Base-by-base conservation (phyloP, 2,329 filamentous ascomycete genomes). In the Fusarium sterilihyphosum region DNA sequence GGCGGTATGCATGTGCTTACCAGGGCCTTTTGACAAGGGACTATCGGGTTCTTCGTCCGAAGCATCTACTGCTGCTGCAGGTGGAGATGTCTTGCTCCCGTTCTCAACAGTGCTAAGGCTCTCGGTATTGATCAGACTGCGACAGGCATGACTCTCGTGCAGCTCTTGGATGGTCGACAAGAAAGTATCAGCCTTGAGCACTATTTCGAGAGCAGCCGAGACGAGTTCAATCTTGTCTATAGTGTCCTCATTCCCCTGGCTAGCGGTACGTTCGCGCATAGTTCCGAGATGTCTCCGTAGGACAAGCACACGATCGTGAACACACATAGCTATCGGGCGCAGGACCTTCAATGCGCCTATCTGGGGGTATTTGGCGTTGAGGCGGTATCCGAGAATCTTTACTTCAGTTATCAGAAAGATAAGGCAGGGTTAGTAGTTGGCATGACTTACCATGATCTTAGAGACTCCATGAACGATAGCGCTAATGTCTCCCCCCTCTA, bases 51-150 rank as follows among this genome's bases (percentile, higher is more conserved):
- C 7, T 4, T 26, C 13, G 10, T 20, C 8, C 5, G 24, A 46
- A 18, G 8, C 7, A 26, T 26, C 24, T 20, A 9, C 43, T 6
- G 17, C 24, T 46, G 11, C 10, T 4, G 0, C 4, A 46, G 2
- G 2, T 26, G 17, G 8, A 13, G 17, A 20, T 18, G n/a, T 20
- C 16, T 46, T 13, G n/a, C 43, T 46, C 17, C 16, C 10, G 6
- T 26, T 5, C 1, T 13, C 1, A 18, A 26, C 5, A 18, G 17
- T 12, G 1, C 17, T 26, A 0, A 2, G 41, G 9, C 1, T 17
- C 41, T 24, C 8, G n/a, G 41, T 3, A 7, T 17, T 17, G 41
- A 10, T 44, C n/a, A 12, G 14, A 17, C 9, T 7, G 6, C 16
- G 41, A 44, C 6, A 2, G 41, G 10, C 1, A 24, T 17, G 10